Conservation (phyloP, 768 basidiomycete genomes). For the Boletus huronensis region DNA sequence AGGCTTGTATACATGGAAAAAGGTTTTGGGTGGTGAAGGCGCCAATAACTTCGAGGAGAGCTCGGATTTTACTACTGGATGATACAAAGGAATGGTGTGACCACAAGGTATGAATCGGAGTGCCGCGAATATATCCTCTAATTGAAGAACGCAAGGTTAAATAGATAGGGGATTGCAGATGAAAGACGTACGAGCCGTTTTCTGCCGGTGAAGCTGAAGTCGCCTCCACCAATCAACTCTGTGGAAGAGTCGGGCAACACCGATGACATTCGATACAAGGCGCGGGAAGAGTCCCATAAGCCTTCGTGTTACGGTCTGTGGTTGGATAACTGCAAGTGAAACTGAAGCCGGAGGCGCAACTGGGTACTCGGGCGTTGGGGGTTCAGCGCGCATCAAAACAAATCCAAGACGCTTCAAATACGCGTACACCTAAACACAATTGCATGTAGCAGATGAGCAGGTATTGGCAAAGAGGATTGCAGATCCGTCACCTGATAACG, state of each 20-base stretch:
- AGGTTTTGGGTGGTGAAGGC: conserved; percentile 56
- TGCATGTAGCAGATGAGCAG: neutral
- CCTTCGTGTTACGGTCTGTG: neutral
- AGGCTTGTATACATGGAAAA: conserved; percentile 92
- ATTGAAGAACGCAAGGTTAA: neutral
- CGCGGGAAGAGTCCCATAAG: conserved; percentile 13
- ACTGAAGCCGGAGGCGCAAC: conserved; percentile 36
- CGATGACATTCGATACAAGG: conserved; percentile 4
- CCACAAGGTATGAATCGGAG: conserved; percentile 74
- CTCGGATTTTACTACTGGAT: conserved; percentile 4
- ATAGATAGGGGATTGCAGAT: neutral
- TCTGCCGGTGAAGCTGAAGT: conserved; percentile 47
- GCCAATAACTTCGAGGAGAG: neutral
- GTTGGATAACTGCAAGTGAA: conserved; percentile 6
- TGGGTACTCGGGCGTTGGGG: conserved; percentile 54
- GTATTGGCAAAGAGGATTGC: conserved; percentile 4
- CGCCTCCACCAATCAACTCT: conserved; percentile 64
- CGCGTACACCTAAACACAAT: conserved; percentile 71
- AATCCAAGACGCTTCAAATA: conserved; percentile 93
- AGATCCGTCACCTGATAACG: conserved; percentile 68
- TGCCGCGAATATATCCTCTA: conserved; percentile 65
- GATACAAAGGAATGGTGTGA: conserved; percentile 44
- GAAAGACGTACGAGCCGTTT: conserved; percentile 47
- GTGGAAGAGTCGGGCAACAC: conserved; percentile 1
- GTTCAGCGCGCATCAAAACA: conserved; percentile 71